Conservation (phyloP, 495 filamentous ascomycete genomes). For the Beverwykella pulmonaria region DNA sequence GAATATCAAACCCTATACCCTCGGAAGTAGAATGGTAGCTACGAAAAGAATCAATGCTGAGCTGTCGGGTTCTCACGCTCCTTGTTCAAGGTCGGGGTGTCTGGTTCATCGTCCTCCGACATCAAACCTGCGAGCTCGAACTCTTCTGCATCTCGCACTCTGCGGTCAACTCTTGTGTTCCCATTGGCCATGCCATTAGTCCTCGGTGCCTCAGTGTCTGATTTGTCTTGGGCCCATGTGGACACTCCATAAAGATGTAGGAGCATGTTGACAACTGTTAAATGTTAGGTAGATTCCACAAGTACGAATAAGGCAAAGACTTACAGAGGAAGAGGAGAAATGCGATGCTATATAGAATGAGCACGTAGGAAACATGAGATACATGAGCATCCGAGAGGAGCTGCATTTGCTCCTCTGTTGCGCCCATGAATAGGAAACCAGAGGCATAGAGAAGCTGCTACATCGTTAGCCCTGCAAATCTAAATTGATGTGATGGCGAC, state of each 20-base stretch:
- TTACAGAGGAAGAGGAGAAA: slow-evolving; percentile 87
- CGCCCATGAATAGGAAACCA: slow-evolving; percentile 96
- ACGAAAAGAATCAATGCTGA: slow-evolving; percentile 17
- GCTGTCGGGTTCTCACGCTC: slow-evolving; percentile 9
- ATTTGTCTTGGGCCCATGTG: slow-evolving; percentile 46
- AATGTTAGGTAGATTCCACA: background rate
- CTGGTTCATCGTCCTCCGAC: slow-evolving; percentile 68
- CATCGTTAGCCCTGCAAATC: background rate
- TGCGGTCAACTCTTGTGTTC: slow-evolving; percentile 52
- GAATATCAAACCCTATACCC: no score
- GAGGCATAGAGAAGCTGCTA: slow-evolving; percentile 83
- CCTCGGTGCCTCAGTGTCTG: slow-evolving; percentile 30
- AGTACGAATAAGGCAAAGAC: slow-evolving; percentile 39
- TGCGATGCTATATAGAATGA: slow-evolving; percentile 86
- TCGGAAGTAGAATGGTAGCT: no score
- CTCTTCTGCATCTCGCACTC: slow-evolving; percentile 75
- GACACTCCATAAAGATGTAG: slow-evolving; percentile 77
- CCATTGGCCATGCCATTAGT: slow-evolving; percentile 54
- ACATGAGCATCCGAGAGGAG: slow-evolving; percentile 71
- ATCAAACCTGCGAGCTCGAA: slow-evolving; percentile 92
- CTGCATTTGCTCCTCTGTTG: slow-evolving; percentile 93
- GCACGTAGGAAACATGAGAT: slow-evolving; percentile 85
- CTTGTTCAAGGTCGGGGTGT: slow-evolving; percentile 20
- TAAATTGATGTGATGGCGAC: slow-evolving; percentile 42
- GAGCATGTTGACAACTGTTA: slow-evolving; percentile 73